A percentile compares a stretch with the other conserved stretches of the same genome.
phyloP scores from a whole-genome alignment of 495 filamentous ascomycete genomes.

The Aspergillus panamensis region DNA sequence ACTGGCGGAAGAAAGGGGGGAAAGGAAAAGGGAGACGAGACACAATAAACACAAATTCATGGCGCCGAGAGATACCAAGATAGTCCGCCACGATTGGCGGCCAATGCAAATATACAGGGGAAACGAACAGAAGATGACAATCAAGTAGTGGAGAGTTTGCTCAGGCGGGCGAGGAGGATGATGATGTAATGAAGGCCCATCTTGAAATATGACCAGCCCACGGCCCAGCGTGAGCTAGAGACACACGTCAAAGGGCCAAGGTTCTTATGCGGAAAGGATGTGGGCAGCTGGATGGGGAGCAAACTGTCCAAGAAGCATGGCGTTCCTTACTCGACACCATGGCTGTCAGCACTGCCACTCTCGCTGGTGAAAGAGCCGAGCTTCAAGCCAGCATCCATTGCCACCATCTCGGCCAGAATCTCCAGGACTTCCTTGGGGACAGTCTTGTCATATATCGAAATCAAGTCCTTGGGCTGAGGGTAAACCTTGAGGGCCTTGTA shows the following conservation, averaged over 20 bases:
- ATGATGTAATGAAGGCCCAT: slow-evolving; percentile 13
- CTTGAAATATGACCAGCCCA: slow-evolving; percentile 17
- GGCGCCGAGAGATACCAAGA: slow-evolving; percentile 41
- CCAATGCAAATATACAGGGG: slow-evolving; percentile 33
- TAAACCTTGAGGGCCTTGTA: slow-evolving; percentile 99
- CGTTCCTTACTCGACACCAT: slow-evolving; percentile 37
- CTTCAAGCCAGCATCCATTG: slow-evolving; percentile 71
- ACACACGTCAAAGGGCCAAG: slow-evolving; percentile 18
- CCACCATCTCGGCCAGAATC: slow-evolving; percentile 96
- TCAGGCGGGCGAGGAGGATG: slow-evolving; percentile 9
- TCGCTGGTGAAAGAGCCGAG: slow-evolving; percentile 52
- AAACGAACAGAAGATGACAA: slow-evolving; percentile 8
- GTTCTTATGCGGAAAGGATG: slow-evolving; percentile 14
- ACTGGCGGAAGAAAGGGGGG: neutral
- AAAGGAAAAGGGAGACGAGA: slow-evolving; percentile 3
- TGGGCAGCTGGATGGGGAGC: slow-evolving; percentile 9
- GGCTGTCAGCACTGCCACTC: slow-evolving; percentile 33
- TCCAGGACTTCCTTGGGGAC: slow-evolving; percentile 93
- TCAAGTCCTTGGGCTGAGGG: slow-evolving; percentile 86
- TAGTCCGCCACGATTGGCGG: slow-evolving; percentile 22
- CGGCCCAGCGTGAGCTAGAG: slow-evolving; percentile 25
- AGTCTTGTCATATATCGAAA: slow-evolving; percentile 96
- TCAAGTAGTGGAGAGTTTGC: slow-evolving; percentile 28
- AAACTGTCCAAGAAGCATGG: slow-evolving; percentile 9
- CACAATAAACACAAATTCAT: slow-evolving; percentile 25